Conservation (phyloP, 805 yeast genomes). For the Metschnikowia gruessii region DNA sequence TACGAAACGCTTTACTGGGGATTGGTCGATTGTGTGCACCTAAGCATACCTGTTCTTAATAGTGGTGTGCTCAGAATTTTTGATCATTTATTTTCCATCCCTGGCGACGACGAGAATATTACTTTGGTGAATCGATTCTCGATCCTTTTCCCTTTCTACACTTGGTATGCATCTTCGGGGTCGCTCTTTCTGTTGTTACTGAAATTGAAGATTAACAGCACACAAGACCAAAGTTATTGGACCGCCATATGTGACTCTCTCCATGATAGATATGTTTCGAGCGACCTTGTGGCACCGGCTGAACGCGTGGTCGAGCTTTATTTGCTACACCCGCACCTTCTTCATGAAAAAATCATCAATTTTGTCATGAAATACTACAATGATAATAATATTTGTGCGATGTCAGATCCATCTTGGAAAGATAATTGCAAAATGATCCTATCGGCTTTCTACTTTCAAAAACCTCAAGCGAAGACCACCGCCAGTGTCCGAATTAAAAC, state of each 20-base stretch:
- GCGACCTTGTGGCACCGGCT: conserved; percentile 41
- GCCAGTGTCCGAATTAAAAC: conserved; percentile 29
- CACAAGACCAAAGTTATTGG: conserved; percentile 32
- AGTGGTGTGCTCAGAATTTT: conserved; percentile 41
- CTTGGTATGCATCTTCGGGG: conserved; percentile 39
- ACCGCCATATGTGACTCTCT: conserved; percentile 35
- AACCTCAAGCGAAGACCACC: conserved; percentile 14
- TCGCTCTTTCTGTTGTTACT: conserved; percentile 43
- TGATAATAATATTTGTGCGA: conserved; percentile 51
- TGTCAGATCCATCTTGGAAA: conserved; percentile 51
- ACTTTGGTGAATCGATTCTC: conserved; percentile 15
- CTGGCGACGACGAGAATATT: conserved; percentile 16
- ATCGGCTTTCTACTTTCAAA: conserved; percentile 39
- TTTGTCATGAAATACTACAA: conserved; percentile 48
- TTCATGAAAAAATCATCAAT: conserved; percentile 38
- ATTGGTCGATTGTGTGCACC: conserved; percentile 27
- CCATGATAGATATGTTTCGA: conserved; percentile 29
- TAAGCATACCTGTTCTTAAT: conserved; percentile 38
- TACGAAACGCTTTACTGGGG: conserved; percentile 33
- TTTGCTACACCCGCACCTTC: conserved; percentile 31
- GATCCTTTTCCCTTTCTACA: conserved; percentile 35
- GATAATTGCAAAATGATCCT: conserved; percentile 44
- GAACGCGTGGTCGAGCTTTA: conserved; percentile 43
- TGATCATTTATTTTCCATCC: conserved; percentile 37
- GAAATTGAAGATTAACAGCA: conserved; percentile 22